Conservation (phyloP, 2,329 filamentous ascomycete genomes). For the Verticillium dahliae region DNA sequence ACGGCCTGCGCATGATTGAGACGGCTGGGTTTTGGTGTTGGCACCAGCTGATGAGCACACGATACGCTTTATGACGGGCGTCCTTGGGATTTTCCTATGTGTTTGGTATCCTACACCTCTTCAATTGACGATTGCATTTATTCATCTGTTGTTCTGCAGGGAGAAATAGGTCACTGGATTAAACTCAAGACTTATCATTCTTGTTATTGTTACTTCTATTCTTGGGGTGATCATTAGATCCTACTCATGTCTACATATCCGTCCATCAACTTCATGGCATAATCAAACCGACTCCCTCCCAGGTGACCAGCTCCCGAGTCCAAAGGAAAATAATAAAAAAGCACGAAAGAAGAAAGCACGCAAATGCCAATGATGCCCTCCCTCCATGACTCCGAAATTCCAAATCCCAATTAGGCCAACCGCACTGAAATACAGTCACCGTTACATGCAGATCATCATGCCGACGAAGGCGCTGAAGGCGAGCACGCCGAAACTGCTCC, state of each 20-base stretch:
- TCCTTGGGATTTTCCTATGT: too few relatives aligned
- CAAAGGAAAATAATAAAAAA: not conserved
- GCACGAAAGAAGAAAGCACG: too few relatives aligned
- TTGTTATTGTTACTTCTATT: not conserved
- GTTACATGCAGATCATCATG: not conserved
- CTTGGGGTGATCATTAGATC: not conserved
- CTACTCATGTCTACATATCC: not conserved
- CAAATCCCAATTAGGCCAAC: too few relatives aligned
- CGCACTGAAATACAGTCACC: too few relatives aligned
- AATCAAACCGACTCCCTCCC: not conserved
- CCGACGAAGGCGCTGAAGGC: not conserved
- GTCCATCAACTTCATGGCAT: not conserved
- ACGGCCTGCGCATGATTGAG: not conserved
- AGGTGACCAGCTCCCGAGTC: not conserved
- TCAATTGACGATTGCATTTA: not conserved
- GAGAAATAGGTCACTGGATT: too few relatives aligned
- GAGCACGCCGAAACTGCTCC: not conserved
- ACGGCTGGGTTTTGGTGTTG: not conserved
- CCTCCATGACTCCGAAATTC: too few relatives aligned
- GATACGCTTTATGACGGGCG: constrained; percentile 15
- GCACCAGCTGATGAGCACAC: not conserved
- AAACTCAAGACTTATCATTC: not conserved
- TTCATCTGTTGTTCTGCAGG: too few relatives aligned
- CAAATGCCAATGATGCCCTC: too few relatives aligned
- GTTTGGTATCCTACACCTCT: constrained; percentile 6